Evolutionary conservation across 257 asterid species (phyloP), one percentile per base, ranked within the genome.

Genomic region (Salvia splendens): DNA sequence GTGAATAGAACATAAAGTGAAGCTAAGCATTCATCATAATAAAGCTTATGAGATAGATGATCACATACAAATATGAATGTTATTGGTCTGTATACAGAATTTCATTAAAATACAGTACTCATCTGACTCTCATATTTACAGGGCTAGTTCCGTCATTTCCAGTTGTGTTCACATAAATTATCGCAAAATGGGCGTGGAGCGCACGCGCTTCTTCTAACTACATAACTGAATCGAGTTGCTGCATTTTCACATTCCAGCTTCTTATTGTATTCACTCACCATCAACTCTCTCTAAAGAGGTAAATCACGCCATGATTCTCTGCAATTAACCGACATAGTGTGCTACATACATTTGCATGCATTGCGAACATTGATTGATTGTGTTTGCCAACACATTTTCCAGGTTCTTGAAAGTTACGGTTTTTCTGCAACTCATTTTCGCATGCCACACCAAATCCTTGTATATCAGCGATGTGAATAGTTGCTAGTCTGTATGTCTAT

Each of bases 141-240:
- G 15, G 64, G 77, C 68, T 73, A 65, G 5, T 36, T 58, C 53
- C 36, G 73, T 73, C 48, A 73, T 73, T 72, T 63, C 16, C 2
- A 4, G 8, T 33, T 41, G 9, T 33, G 15, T 30, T n/a, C n/a
- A n/a, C n/a, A n/a, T n/a, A n/a, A n/a, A n/a, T n/a, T n/a, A n/a
- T n/a, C n/a, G n/a, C n/a, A n/a, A n/a, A n/a, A n/a, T n/a, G n/a
- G n/a, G n/a, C 2, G 68, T 71, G 20, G 36, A 33, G 7, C 5
- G 42, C 81, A 64, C 78, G 69, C 78, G 65, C 72, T 32, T 33
- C 72, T 32, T 33, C 67, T 62, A 84, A 78, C 83, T 24, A 20
- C 75, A 65, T 79, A 84, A 84, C 75, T 24, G 55, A 60, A 50
- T 41, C 43, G 63, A 58, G 53, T 64, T 42, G 16, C 24, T 28